Evolutionary conservation across 305 asterid species (phyloP), one percentile per base, ranked within the genome.

Genomic region (Fraxinus xanthoxyloides): DNA sequence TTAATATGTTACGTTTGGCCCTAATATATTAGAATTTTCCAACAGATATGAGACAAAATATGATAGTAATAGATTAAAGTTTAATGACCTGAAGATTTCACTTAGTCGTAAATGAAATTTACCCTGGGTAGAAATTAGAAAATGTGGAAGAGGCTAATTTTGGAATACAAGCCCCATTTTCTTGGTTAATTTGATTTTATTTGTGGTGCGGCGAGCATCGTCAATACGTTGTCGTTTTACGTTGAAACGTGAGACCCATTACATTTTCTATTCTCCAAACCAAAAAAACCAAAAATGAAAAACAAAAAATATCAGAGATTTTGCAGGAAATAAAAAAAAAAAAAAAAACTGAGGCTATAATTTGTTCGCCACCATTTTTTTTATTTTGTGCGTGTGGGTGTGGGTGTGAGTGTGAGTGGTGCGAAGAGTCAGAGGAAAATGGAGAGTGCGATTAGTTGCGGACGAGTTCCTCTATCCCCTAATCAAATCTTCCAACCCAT

Each of bases 401-500:
- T 32, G 35, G 0, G 70, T 59, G 4, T 4, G 76, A 7, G 82
- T 32, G 84, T 48, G 67, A 56, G 82, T 72, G 89, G 89, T 75
- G 87, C 76, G 72, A 83, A 56, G 70, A 54, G 80, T 21, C 76
- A 56, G 72, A 75, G 75, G 69, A 75, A 59, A 76, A 94, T 94
- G 98, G 98, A 89, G 92, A 87, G 92, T 59, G 93, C 94, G 86
- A 87, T 94, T 72, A 46, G 72, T 83, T 90, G 90, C 89, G 88
- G 92, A 76, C 89, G 94, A 67, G 84, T 92, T 75, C 82, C 91
- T 79, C 93, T 92, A 83, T 90, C 93, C 72, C 91, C 95, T 70
- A 92, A 88, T 80, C 93, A 88, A 46, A 78, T 89, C 84, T 86
- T 90, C 81, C 87, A 88, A 63, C 82, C 89, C 17, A 48, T 87